Conservation (phyloP, 768 basidiomycete genomes). For the Lentinula sp. region DNA sequence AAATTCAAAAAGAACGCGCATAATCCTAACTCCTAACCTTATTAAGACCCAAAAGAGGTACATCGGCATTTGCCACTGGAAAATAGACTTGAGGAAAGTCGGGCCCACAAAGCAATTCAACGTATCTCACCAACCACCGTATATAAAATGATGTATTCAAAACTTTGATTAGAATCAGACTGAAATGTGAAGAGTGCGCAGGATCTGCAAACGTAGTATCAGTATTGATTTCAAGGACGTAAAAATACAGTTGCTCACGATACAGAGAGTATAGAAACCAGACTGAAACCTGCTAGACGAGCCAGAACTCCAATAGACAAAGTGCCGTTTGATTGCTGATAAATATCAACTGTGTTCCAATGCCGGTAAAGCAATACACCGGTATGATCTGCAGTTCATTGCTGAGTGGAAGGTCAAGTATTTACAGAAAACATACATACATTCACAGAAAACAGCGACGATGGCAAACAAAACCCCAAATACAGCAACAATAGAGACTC, state of each 20-base stretch:
- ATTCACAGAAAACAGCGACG: not conserved
- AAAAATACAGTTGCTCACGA: not conserved
- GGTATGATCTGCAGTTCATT: not conserved
- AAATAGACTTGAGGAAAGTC: not conserved
- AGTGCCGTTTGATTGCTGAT: not conserved
- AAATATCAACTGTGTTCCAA: not conserved
- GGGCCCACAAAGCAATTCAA: not conserved
- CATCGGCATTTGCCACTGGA: not conserved
- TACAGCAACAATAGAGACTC: not conserved
- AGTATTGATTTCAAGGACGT: not conserved
- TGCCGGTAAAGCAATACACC: not conserved
- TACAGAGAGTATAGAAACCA: not conserved
- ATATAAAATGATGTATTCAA: not conserved
- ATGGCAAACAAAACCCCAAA: not conserved
- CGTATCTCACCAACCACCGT: not conserved
- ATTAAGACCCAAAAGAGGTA: not conserved
- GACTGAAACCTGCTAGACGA: not conserved
- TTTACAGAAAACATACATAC: not conserved
- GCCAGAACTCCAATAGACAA: not conserved
- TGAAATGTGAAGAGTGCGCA: not conserved
- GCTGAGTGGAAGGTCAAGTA: not conserved
- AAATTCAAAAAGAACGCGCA: not conserved
- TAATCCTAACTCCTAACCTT: not conserved
- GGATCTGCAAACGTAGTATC: not conserved
- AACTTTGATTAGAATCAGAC: not conserved